Percentiles rank a stretch among this genome's conserved stretches.
phyloP scores from a whole-genome alignment of 352 stramenopile genomes.

The Halophytophthora polymorphica region DNA sequence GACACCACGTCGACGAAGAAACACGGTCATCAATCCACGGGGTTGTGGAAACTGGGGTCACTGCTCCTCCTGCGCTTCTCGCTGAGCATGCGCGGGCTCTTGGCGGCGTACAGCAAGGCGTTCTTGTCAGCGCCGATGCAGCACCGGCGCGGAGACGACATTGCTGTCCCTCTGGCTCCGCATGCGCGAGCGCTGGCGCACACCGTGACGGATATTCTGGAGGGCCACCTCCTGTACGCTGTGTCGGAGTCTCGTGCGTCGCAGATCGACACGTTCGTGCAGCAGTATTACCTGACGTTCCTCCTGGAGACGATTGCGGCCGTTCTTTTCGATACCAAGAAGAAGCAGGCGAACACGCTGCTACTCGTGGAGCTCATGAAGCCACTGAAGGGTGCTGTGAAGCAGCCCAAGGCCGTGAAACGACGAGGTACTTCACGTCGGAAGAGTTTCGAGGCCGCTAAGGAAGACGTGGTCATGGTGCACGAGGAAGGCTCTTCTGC shows the following conservation, averaged over 20 bases:
- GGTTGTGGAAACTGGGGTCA: constrained; percentile 81
- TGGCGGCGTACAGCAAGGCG: constrained; percentile 63
- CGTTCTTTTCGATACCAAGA: constrained; percentile 74
- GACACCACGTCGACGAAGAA: constrained; percentile 5
- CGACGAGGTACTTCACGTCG: too few species aligned
- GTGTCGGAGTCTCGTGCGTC: constrained; percentile 32
- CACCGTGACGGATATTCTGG: constrained; percentile 42
- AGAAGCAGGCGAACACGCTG: constrained; percentile 72
- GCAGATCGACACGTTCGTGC: constrained; percentile 56
- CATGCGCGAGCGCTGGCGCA: constrained; percentile 53
- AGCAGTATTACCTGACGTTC: constrained; percentile 77
- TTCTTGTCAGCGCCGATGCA: constrained; percentile 61
- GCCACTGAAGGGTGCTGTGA: constrained; percentile 20
- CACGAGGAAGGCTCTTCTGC: constrained; percentile 11
- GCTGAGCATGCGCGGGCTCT: constrained; percentile 59
- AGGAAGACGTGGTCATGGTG: constrained; percentile 32
- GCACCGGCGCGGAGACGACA: constrained; percentile 67
- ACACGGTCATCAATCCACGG: constrained; percentile 9
- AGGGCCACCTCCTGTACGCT: constrained; percentile 52
- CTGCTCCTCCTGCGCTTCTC: constrained; percentile 78
- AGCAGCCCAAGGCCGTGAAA: constrained; percentile 12
- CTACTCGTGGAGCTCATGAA: constrained; percentile 65
- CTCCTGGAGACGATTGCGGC: constrained; percentile 75
- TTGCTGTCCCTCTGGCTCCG: constrained; percentile 42
- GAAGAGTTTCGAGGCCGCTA: not conserved